Conservation (phyloP, 805 yeast species). For the Pichia cabralensis region DNA sequence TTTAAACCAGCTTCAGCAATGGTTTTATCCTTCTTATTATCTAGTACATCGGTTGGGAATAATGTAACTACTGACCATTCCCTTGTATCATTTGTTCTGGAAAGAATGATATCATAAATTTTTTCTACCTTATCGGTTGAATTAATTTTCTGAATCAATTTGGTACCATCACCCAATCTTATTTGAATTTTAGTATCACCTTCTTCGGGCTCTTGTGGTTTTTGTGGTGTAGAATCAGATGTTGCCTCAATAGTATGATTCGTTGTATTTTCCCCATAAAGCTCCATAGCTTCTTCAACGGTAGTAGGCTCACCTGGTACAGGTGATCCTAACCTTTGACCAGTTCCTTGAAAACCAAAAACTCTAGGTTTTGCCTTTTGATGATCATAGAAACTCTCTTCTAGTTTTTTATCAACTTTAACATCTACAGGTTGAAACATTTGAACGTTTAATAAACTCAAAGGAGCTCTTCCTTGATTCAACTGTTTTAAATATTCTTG, state of each 20-base stretch:
- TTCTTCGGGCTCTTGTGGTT: conserved; percentile 6
- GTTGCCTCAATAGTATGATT: conserved; percentile 14
- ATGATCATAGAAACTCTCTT: conserved; percentile 62
- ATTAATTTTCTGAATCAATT: conserved; percentile 53
- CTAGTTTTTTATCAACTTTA: conserved; percentile 67
- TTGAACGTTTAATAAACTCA: conserved; percentile 69
- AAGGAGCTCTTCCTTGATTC: conserved; percentile 86
- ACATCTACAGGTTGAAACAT: conserved; percentile 93
- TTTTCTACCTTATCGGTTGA: conserved; percentile 53
- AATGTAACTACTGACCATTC: conserved; percentile 64
- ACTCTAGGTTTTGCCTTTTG: conserved; percentile 31
- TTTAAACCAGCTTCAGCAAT: conserved; percentile 68
- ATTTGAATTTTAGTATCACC: conserved; percentile 66
- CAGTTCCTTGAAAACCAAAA: conserved; percentile 69
- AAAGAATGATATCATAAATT: conserved; percentile 60
- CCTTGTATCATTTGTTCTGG: conserved; percentile 33
- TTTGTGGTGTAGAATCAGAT: too few species aligned
- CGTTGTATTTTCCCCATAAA: conserved; percentile 2
- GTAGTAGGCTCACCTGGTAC: conserved; percentile 56
- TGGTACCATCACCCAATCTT: conserved; percentile 73
- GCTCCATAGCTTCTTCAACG: conserved; percentile 6
- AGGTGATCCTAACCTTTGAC: conserved; percentile 84
- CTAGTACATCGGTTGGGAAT: conserved; percentile 72
- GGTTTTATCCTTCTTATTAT: conserved; percentile 42
- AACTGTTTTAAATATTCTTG: conserved; percentile 67